phyloP scores from a whole-genome alignment of 176 grass and related monocot species.

The Metroxylon sagu region DNA sequence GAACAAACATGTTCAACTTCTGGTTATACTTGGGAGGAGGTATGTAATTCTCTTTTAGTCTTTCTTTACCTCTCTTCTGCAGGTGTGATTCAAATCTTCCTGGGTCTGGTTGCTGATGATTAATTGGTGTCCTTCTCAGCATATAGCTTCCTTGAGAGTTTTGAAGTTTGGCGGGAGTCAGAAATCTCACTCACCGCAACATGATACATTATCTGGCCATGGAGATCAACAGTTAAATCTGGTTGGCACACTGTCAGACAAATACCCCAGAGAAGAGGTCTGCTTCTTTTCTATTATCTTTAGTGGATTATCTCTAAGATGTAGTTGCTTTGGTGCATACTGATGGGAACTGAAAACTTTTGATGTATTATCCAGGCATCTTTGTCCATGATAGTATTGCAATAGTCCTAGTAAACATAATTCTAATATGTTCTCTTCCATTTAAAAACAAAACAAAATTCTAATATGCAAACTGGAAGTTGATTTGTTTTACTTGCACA shows the following conservation, averaged over 20 bases:
- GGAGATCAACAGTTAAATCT: constrained; percentile 35
- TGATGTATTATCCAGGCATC: background rate
- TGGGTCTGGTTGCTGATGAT: background rate
- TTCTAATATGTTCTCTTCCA: background rate
- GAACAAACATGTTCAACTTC: constrained; percentile 46
- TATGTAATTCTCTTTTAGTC: constrained; percentile 13
- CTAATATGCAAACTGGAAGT: too few relatives aligned
- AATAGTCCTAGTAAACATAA: background rate
- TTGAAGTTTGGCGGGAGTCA: constrained; percentile 65
- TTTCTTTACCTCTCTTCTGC: background rate
- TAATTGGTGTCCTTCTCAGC: constrained; percentile 44
- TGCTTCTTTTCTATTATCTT: constrained; percentile 22
- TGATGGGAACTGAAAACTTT: background rate
- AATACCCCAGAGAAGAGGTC: constrained; percentile 59
- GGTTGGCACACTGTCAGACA: constrained; percentile 42
- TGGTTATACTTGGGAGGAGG: constrained; percentile 76
- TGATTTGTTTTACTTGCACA: constrained; percentile 13
- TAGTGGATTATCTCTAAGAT: constrained; percentile 2
- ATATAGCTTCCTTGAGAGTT: constrained; percentile 82
- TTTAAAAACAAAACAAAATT: background rate
- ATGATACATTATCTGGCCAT: constrained; percentile 38
- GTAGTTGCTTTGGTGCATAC: background rate
- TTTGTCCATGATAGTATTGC: constrained; percentile 29
- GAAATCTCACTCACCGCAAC: constrained; percentile 38
- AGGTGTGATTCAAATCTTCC: constrained; percentile 9